Evolutionary conservation across 1,284 basidiomycete species (phyloP).

Genomic region (Ustilago hordei): DNA sequence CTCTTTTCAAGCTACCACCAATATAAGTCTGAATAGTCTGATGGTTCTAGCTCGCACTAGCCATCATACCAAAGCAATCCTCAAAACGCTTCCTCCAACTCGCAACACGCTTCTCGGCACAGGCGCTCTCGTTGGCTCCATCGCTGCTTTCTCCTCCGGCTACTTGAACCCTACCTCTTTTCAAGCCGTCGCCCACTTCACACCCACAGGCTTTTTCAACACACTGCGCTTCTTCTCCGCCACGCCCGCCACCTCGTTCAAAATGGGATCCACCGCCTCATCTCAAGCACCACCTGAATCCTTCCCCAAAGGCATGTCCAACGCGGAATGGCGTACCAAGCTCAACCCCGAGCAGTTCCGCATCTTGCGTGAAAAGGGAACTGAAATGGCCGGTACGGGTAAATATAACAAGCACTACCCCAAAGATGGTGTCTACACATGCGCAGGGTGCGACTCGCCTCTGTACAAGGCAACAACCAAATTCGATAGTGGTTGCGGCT

Average conservation of each 20-base stretch:
- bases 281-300: slow-evolving; percentile 41
- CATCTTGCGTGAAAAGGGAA: slow-evolving; percentile 86
- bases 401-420: slow-evolving; percentile 79
- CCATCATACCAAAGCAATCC: slow-evolving; percentile 16
- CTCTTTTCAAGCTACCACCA: not conserved
- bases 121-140: slow-evolving; percentile 29
- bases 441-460: slow-evolving; percentile 69
- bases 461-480: slow-evolving; percentile 80
- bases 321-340: slow-evolving; percentile 86
- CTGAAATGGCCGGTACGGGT: slow-evolving; percentile 82
- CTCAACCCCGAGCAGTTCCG: slow-evolving; percentile 89
- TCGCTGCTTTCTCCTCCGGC: slow-evolving; percentile 32
- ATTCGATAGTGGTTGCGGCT: slow-evolving; percentile 92
- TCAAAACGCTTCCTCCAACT: slow-evolving; percentile 29
- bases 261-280: slow-evolving; percentile 46
- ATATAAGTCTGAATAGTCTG: slow-evolving; percentile 3
- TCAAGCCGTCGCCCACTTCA: slow-evolving; percentile 5
- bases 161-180: slow-evolving; percentile 6
- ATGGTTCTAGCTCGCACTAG: slow-evolving; percentile 41
- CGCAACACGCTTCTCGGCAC: slow-evolving; percentile 31
- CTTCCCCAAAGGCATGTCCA: slow-evolving; percentile 74
- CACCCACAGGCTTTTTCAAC: not conserved
- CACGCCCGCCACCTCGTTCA: slow-evolving; percentile 10
- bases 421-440: slow-evolving; percentile 77
- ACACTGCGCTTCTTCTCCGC: slow-evolving; percentile 31